Evolutionary conservation across 805 yeast genomes (phyloP).

Genomic region (Kodamaea leandrae): DNA sequence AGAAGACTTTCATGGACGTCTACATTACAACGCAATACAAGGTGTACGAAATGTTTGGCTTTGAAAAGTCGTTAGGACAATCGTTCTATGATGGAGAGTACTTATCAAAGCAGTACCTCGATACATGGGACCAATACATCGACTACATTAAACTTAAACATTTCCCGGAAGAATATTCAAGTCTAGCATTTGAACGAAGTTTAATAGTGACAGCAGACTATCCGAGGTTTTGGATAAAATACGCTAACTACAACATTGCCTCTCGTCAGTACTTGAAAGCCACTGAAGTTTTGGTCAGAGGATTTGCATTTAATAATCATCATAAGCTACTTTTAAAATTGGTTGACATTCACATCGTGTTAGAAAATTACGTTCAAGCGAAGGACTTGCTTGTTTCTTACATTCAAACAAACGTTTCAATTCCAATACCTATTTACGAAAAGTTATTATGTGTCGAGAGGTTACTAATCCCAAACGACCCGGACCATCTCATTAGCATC

Average conservation of each 20-base stretch:
- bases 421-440: constrained; percentile 36
- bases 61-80: constrained; percentile 37
- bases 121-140: constrained; percentile 58
- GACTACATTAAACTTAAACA: constrained; percentile 47
- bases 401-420: constrained; percentile 18
- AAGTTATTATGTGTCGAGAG: constrained; percentile 45
- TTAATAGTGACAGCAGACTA: constrained; percentile 45
- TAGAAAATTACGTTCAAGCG: constrained; percentile 37
- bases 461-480: constrained; percentile 24
- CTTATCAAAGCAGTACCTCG: constrained; percentile 46
- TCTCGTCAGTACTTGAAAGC: constrained; percentile 34
- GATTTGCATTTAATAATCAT: constrained; percentile 27
- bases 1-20: constrained; percentile 49
- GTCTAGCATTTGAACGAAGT: constrained; percentile 48
- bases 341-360: constrained; percentile 42
- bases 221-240: constrained; percentile 49
- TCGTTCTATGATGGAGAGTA: constrained; percentile 38
- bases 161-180: constrained; percentile 22
- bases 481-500: constrained; percentile 25
- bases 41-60: constrained; percentile 47
- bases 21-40: constrained; percentile 56
- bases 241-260: constrained; percentile 40
- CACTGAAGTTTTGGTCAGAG: constrained; percentile 35
- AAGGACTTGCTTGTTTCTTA: constrained; percentile 32
- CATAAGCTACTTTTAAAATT: constrained; percentile 37